These are phyloP conservation scores for Metarhizium brunneum DNA, from an alignment of 2,329 filamentous ascomycete genomes.

Conservation along the genomic window DNA sequence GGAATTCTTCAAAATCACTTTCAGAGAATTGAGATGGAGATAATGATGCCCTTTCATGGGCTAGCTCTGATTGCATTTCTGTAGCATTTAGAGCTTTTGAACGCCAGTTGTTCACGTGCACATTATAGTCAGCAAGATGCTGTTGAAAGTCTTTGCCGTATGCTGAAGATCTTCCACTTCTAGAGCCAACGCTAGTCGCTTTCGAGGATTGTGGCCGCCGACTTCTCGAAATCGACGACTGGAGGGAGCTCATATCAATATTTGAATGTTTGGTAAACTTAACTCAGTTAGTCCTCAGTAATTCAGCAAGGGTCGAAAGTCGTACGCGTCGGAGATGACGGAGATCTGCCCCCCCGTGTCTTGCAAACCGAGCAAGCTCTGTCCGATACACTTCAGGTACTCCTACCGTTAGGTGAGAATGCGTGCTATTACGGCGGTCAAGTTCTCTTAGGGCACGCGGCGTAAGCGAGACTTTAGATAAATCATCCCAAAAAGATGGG, in stretches of 20 bases:
- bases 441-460: constrained; percentile 18
- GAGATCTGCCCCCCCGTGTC: background rate
- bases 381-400: background rate
- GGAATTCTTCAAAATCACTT: constrained; percentile 19
- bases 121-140: background rate
- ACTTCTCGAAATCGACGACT: background rate
- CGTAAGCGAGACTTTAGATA: constrained; percentile 18
- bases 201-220: background rate
- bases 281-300: background rate
- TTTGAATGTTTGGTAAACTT: background rate
- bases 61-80: background rate
- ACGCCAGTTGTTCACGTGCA: background rate
- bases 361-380: background rate
- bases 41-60: constrained; percentile 17
- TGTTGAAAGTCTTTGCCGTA: background rate
- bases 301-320: background rate
- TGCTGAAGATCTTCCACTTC: background rate
- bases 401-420: background rate
- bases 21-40: constrained; percentile 25
- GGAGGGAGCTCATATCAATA: background rate
- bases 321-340: background rate
- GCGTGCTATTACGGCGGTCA: constrained; percentile 13
- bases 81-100: background rate
- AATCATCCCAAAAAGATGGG: constrained; percentile 17
- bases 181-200: background rate